Conservation (phyloP, 768 basidiomycete species). For the Candolleomyces eurysporus region DNA sequence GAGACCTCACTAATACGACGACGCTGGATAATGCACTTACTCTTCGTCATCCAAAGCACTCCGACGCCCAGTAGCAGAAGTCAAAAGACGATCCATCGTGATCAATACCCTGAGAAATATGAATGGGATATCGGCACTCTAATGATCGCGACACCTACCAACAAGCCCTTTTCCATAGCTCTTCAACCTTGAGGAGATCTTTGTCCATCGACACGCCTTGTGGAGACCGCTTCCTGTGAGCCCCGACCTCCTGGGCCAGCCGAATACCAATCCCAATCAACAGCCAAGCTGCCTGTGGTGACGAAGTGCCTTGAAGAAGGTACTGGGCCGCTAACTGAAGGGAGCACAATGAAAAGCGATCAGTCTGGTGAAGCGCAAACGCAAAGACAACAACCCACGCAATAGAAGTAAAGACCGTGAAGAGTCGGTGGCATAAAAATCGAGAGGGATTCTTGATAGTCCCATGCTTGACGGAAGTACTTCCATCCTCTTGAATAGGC, state of each 20-base stretch:
- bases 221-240: conserved; percentile 48
- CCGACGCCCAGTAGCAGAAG: conserved; percentile 59
- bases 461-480: conserved; percentile 57
- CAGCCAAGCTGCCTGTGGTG: conserved; percentile 52
- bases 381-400: conserved; percentile 33
- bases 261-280: conserved; percentile 71
- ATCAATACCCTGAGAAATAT: conserved; percentile 23
- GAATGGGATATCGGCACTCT: neutral
- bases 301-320: no score
- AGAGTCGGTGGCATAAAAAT: conserved; percentile 56
- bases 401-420: conserved; percentile 71
- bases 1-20: neutral
- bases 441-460: conserved; percentile 41
- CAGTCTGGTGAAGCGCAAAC: no score
- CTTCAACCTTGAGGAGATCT: conserved; percentile 10
- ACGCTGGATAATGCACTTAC: conserved; percentile 30
- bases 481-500: conserved; percentile 54
- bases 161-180: conserved; percentile 47
- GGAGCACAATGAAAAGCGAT: no score
- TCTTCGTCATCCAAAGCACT: conserved; percentile 69
- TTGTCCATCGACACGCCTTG: conserved; percentile 22
- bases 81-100: conserved; percentile 31
- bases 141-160: conserved; percentile 31
- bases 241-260: conserved; percentile 77
- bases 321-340: no score